phyloP scores from a whole-genome alignment of 805 yeast genomes.

The Suhomyces tanzawaensis region DNA sequence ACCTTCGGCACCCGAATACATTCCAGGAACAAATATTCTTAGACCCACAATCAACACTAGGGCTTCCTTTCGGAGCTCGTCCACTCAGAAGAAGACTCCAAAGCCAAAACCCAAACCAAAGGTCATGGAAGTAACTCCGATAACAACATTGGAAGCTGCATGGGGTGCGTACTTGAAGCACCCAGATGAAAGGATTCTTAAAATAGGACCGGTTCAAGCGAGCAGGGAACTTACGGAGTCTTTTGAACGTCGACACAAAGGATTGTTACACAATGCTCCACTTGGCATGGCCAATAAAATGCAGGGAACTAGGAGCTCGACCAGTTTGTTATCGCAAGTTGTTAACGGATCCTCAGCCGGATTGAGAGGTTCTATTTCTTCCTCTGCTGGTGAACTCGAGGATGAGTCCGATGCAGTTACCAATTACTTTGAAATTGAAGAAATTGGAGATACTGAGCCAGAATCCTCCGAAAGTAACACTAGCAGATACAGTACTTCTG shows the following conservation, averaged over 20 bases:
- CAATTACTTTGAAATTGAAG: slow-evolving; percentile 40
- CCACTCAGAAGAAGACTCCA: slow-evolving; percentile 13
- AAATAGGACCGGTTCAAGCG: slow-evolving; percentile 51
- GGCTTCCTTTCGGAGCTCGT: slow-evolving; percentile 18
- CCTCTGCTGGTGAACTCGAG: slow-evolving; percentile 37
- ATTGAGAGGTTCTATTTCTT: slow-evolving; percentile 15
- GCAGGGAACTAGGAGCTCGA: slow-evolving; percentile 19
- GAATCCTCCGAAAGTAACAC: slow-evolving; percentile 2
- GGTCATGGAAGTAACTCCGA: slow-evolving; percentile 41
- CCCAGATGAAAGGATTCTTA: slow-evolving; percentile 59
- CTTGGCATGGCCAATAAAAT: slow-evolving; percentile 36
- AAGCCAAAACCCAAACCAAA: slow-evolving; percentile 24
- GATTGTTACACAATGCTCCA: slow-evolving; percentile 59
- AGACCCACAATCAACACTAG: slow-evolving; percentile 48
- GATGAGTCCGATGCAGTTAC: slow-evolving; percentile 66
- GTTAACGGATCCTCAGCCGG: slow-evolving; percentile 33
- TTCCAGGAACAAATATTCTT: slow-evolving; percentile 59
- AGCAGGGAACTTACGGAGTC: slow-evolving; percentile 42
- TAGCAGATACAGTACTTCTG: slow-evolving; percentile 15
- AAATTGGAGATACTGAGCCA: slow-evolving; percentile 8
- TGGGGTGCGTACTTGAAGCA: slow-evolving; percentile 56
- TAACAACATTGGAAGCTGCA: slow-evolving; percentile 53
- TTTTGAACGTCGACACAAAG: slow-evolving; percentile 58
- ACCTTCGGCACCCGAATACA: slow-evolving; percentile 37
- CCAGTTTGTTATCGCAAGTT: slow-evolving; percentile 37